A percentile compares a stretch with the other conserved stretches of the same genome.
Conservation (phyloP, 2,329 filamentous ascomycete genomes). For the Aschersonia sp. region DNA sequence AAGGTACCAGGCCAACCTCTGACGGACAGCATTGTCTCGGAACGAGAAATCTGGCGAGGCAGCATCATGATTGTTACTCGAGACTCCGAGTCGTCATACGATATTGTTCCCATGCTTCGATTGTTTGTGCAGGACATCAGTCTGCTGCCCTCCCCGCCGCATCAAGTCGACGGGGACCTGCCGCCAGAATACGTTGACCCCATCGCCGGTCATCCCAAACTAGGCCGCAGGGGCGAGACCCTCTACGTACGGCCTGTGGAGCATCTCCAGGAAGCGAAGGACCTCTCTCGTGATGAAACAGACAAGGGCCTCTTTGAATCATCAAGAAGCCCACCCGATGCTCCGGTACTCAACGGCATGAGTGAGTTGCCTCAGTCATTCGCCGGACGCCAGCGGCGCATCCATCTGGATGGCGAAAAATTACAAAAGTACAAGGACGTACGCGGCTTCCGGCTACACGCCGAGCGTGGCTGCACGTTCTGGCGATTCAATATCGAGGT, state of each 20-base stretch:
- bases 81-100: conserved; percentile 71
- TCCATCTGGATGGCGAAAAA: conserved; percentile 61
- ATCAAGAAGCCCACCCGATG: conserved; percentile 37
- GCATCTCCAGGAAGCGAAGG: conserved; percentile 61
- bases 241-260: conserved; percentile 85
- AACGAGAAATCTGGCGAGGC: conserved; percentile 80
- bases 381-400: conserved; percentile 35
- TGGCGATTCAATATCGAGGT: conserved; percentile 96
- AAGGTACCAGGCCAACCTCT: conserved; percentile 20
- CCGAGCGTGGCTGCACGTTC: conserved; percentile 79
- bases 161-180: conserved; percentile 49
- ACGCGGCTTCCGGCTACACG: conserved; percentile 65
- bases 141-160: conserved; percentile 63
- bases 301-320: conserved; percentile 73
- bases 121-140: conserved; percentile 81
- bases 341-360: conserved; percentile 22
- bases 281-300: conserved; percentile 66
- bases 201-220: conserved; percentile 71
- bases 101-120: conserved; percentile 61
- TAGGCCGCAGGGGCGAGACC: conserved; percentile 72
- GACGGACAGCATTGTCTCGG: conserved; percentile 16
- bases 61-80: conserved; percentile 91
- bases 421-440: conserved; percentile 72
- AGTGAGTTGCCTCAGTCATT: conserved; percentile 38
- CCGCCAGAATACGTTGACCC: conserved; percentile 79